A percentile compares a stretch with the other conserved stretches of the same genome.
Conservation (phyloP, 192 early-diverging fungal species). For the Chytriomyces hyalinus region DNA sequence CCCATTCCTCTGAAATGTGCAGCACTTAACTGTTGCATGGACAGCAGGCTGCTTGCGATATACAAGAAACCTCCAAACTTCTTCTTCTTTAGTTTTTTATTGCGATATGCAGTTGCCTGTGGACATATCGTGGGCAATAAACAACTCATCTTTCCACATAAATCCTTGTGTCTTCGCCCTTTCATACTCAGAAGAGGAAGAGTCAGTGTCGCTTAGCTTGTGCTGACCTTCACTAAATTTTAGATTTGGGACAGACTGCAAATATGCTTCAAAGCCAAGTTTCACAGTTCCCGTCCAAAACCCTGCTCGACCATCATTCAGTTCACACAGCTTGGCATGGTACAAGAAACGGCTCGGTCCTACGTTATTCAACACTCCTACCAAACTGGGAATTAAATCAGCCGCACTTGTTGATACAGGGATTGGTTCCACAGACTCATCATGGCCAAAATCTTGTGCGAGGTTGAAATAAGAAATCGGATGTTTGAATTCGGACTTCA, state of each 20-base stretch:
- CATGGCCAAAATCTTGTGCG: conserved; percentile 9
- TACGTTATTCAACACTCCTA: conserved; percentile 6
- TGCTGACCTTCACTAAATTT: conserved; percentile 11
- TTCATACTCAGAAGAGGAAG: too few relatives aligned
- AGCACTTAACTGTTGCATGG: too few relatives aligned
- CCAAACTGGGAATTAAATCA: background rate
- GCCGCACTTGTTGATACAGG: background rate
- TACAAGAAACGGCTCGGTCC: conserved; percentile 1
- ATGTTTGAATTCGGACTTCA: conserved; percentile 14
- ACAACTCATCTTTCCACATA: too few relatives aligned
- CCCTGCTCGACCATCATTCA: background rate
- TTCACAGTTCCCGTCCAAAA: background rate
- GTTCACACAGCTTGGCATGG: background rate
- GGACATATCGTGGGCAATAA: too few relatives aligned
- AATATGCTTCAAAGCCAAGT: conserved; percentile 3
- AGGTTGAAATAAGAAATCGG: conserved; percentile 17
- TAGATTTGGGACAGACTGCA: background rate
- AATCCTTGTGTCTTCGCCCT: too few relatives aligned
- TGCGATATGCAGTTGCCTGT: too few relatives aligned
- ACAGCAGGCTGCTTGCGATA: too few relatives aligned
- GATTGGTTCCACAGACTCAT: background rate
- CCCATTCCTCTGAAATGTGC: too few relatives aligned
- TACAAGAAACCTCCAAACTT: too few relatives aligned
- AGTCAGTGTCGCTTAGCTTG: background rate
- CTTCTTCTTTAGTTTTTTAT: too few relatives aligned